phyloP scores from a whole-genome alignment of 768 basidiomycete species.

The Trametes villosa region DNA sequence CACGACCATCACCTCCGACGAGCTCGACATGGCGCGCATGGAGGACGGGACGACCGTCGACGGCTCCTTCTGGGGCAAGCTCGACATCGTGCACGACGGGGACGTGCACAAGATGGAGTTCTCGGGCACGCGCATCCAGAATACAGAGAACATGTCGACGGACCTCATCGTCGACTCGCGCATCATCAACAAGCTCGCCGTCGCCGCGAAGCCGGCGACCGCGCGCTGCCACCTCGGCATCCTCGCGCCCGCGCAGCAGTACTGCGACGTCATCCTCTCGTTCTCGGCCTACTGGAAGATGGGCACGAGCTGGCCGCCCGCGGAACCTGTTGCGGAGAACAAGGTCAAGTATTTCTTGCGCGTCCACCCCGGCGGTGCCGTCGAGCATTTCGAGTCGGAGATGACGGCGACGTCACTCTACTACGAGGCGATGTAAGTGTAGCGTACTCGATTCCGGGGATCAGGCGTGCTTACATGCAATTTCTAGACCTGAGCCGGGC shows the following conservation, averaged over 20 bases:
- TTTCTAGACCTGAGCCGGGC: slow-evolving; percentile 70
- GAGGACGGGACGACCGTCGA: slow-evolving; percentile 88
- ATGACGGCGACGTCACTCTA: slow-evolving; percentile 81
- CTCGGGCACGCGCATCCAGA: slow-evolving; percentile 72
- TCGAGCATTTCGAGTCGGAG: slow-evolving; percentile 86
- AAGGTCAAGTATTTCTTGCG: slow-evolving; percentile 85
- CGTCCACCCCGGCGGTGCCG: slow-evolving; percentile 81
- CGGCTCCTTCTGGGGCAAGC: slow-evolving; percentile 87
- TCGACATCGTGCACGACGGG: slow-evolving; percentile 78
- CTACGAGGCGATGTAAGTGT: slow-evolving; percentile 80
- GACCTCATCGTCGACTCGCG: slow-evolving; percentile 79
- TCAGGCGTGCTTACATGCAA: background rate
- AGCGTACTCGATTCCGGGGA: background rate
- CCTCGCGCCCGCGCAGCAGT: slow-evolving; percentile 72
- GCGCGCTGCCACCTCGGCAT: slow-evolving; percentile 81
- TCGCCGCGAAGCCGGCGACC: slow-evolving; percentile 71
- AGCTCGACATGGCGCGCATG: slow-evolving; percentile 90
- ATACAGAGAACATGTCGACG: slow-evolving; percentile 62
- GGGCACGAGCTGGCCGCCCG: slow-evolving; percentile 77
- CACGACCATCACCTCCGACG: slow-evolving; percentile 74
- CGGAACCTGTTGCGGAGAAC: slow-evolving; percentile 58
- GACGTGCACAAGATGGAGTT: slow-evolving; percentile 85
- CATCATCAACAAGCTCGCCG: slow-evolving; percentile 75
- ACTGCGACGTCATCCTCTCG: slow-evolving; percentile 76
- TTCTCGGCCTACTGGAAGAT: slow-evolving; percentile 79